Evolutionary conservation across 2,329 filamentous ascomycete species (phyloP), one percentile per base, ranked within the genome.

Genomic region (Sarocladium kiliense): DNA sequence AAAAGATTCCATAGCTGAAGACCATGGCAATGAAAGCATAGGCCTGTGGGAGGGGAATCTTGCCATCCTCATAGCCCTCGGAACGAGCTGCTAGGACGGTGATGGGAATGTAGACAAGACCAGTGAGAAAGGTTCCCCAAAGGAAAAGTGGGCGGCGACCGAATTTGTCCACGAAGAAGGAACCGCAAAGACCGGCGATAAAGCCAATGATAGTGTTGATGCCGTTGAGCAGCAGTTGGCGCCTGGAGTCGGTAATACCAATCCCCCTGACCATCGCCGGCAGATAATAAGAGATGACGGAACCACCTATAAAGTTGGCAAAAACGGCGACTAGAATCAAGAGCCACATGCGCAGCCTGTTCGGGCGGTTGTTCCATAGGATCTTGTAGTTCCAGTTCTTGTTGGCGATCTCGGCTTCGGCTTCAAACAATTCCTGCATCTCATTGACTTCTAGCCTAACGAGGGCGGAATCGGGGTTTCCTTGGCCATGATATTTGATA

Each of bases 301-400:
- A 74, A 61, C 77, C 78, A 10, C 77, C 76, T 37, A 69, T 73
- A 65, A 75, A 79, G 60, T 78, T 74, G 0, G 74, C 75, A 61
- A 78, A 76, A 19, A 79, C 63, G 54, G 75, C 76, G n/a, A 79
- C 67, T 2, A 74, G 74, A 41, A 74, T 62, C 19, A 77, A 62
- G 25, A 80, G 65, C 54, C 72, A 63, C 54, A 79, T 65, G 36
- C 77, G 69, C 57, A 76, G 72, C 49, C 76, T 68, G 64, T 80
- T 78, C 26, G 76, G 74, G 54, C 68, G 68, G 18, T 77, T 78
- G 55, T 67, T 64, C 58, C 78, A 61, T 58, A 79, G 72, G 55
- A 76, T 70, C 9, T 71, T 58, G 62, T 76, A 79, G 50, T 66
- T 70, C 58, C 69, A 74, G 5, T 64, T 68, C 25, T 66, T 70